Evolutionary conservation across 768 basidiomycete species (phyloP).

Genomic region (Jaapia argillacea): DNA sequence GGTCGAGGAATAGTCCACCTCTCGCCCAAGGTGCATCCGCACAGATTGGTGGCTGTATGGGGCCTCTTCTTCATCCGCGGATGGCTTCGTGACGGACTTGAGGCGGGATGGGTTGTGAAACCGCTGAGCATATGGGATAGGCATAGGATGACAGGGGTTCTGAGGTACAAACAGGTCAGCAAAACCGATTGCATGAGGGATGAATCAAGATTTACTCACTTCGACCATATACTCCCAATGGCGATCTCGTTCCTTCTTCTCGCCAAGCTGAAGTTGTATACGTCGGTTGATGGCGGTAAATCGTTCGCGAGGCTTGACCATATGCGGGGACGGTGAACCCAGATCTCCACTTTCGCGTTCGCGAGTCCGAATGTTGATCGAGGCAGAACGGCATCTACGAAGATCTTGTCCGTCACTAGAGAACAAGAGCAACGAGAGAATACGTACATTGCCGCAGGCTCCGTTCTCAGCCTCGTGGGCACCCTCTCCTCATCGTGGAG

Average conservation of each 20-base stretch:
- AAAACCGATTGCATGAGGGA: neutral
- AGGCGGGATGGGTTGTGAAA: conserved; percentile 53
- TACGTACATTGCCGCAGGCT: conserved; percentile 15
- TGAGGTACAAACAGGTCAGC: conserved; percentile 20
- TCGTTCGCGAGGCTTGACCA: conserved; percentile 60
- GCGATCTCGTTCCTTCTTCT: conserved; percentile 59
- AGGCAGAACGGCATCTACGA: conserved; percentile 12
- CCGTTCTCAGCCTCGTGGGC: conserved; percentile 44
- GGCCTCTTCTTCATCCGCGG: too few species aligned
- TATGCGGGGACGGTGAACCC: conserved; percentile 28
- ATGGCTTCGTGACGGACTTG: conserved; percentile 16
- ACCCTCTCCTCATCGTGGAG: conserved; percentile 63
- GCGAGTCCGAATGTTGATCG: conserved; percentile 45
- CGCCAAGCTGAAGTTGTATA: conserved; percentile 50
- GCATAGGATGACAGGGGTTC: conserved; percentile 64
- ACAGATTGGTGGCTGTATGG: too few species aligned
- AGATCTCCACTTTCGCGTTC: conserved; percentile 33
- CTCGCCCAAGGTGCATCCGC: conserved; percentile 74
- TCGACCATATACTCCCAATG: conserved; percentile 86
- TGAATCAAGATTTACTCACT: conserved; percentile 29
- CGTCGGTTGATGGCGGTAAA: conserved; percentile 44
- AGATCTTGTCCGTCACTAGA: neutral
- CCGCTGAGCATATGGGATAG: conserved; percentile 46
- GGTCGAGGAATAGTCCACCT: conserved; percentile 69
- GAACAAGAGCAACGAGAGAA: neutral